Evolutionary conservation across 345 rosid species (phyloP).

Genomic region (Sapria himalayana): DNA sequence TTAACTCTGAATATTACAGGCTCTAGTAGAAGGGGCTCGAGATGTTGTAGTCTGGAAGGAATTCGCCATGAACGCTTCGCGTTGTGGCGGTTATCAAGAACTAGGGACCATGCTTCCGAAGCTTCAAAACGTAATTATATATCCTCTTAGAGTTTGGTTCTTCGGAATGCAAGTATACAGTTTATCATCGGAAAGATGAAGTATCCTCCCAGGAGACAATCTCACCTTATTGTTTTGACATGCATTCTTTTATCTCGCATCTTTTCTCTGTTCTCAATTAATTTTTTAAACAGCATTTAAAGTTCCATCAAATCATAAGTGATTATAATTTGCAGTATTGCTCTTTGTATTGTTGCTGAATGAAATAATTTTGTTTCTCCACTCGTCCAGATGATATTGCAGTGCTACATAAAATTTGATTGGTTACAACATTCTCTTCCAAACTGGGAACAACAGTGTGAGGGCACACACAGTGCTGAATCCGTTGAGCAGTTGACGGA

Average conservation of each 20-base stretch:
- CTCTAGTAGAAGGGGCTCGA: conserved; percentile 50
- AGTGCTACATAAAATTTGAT: conserved; percentile 29
- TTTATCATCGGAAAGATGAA: no score
- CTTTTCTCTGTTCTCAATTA: conserved; percentile 1
- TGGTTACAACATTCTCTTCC: conserved; percentile 43
- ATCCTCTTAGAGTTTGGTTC: background rate
- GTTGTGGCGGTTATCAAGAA: conserved; percentile 51
- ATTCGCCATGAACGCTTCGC: conserved; percentile 76
- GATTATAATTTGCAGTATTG: no score
- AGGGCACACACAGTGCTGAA: conserved; percentile 57
- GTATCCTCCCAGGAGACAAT: no score
- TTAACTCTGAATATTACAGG: conserved; percentile 17
- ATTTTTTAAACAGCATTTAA: no score
- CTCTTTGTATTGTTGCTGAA: background rate
- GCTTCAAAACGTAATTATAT: conserved; percentile 49
- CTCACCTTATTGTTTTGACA: background rate
- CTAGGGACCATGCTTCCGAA: conserved; percentile 84
- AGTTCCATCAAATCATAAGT: no score
- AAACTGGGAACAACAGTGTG: conserved; percentile 54
- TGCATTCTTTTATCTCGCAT: background rate
- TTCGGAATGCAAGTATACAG: no score
- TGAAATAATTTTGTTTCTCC: conserved; percentile 8
- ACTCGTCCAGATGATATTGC: conserved; percentile 62
- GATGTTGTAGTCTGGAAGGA: conserved; percentile 76
- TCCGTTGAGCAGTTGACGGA: conserved; percentile 64